Evolutionary conservation across 345 rosid genomes (phyloP), one percentile per base, ranked within the genome.

Genomic region (Camelina neglecta): DNA sequence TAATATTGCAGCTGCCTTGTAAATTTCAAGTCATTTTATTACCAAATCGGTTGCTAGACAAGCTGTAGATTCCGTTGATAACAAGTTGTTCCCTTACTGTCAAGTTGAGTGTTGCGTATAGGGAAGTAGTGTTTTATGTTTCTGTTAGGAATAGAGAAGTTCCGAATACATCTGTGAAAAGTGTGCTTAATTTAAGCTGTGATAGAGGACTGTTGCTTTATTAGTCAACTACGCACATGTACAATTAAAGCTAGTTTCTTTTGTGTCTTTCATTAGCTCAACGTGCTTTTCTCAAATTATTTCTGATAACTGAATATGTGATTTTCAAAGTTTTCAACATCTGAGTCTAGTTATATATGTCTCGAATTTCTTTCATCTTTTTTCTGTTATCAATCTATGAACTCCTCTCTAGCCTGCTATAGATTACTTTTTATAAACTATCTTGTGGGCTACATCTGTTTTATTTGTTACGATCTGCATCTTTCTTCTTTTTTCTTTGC

Each of bases 151-250:
- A 53, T 60, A 60, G 57, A 50, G 69, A 61, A 60, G 31, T 68
- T 18, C 8, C 59, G 18, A 12, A 12, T 42, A 21, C 45, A 67
- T 18, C 9, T 59, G 29, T 67, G 39, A 20, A 31, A 59, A 26
- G 11, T 68, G 63, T 75, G 24, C 49, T 38, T 42, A 59, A 49
- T 58, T 38, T 42, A 59, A 50, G 15, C 55, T 4, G 15, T 61
- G 50, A 33, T 68, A 15, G 47, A 13, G 6, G 58, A 51, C 38
- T 16, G n/a, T 69, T 61, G 75, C 75, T 69, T 61, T 69, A 44
- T 31, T 61, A 8, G 21, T 53, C 64, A 69, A 31, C 50, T 42
- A 60, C 54, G 42, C 11, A 8, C 65, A 61, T 61, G 70, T 69
- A 74, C 59, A 62, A 36, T 49, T 44, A 62, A 44, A 69, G 51